These are phyloP conservation scores for Neocatenulostroma microsporum DNA, from an alignment of 2,329 filamentous ascomycete genomes.

Conservation along the genomic window DNA sequence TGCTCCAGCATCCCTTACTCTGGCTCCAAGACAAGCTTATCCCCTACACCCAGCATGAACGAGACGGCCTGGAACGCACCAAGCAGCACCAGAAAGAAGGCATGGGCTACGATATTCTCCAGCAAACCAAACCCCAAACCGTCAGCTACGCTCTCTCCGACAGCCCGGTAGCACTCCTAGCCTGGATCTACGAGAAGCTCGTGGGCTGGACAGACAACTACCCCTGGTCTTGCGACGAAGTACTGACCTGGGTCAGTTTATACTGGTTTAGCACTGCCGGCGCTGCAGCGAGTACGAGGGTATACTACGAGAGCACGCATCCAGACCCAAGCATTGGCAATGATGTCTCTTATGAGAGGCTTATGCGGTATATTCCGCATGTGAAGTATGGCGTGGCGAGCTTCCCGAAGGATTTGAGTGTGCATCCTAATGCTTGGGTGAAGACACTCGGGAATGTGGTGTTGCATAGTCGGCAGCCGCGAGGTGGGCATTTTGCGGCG, in stretches of 20 bases:
- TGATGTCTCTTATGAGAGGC: constrained; percentile 17
- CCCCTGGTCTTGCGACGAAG: constrained; percentile 65
- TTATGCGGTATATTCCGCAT: constrained; percentile 35
- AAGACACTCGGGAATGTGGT: constrained; percentile 51
- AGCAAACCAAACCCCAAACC: constrained; percentile 63
- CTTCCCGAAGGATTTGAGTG: constrained; percentile 52
- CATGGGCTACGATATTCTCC: constrained; percentile 50
- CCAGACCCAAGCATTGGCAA: not conserved
- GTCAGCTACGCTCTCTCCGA: constrained; percentile 61
- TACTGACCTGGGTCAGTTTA: constrained; percentile 64
- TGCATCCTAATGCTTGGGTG: constrained; percentile 49
- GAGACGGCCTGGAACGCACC: constrained; percentile 44
- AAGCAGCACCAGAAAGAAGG: constrained; percentile 52
- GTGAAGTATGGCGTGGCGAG: constrained; percentile 47
- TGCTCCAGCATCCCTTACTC: constrained; percentile 48
- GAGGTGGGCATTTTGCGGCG: constrained; percentile 53
- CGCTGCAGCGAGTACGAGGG: constrained; percentile 56
- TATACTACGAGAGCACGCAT: constrained; percentile 62
- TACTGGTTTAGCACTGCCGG: constrained; percentile 65
- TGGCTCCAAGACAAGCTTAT: constrained; percentile 49
- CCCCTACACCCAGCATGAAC: constrained; percentile 47
- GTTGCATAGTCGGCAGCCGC: constrained; percentile 42
- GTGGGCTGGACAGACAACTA: constrained; percentile 68
- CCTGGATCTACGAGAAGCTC: constrained; percentile 76
- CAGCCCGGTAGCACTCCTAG: constrained; percentile 60